Conservation (phyloP, 495 filamentous ascomycete genomes). For the Xylaria nigripes region DNA sequence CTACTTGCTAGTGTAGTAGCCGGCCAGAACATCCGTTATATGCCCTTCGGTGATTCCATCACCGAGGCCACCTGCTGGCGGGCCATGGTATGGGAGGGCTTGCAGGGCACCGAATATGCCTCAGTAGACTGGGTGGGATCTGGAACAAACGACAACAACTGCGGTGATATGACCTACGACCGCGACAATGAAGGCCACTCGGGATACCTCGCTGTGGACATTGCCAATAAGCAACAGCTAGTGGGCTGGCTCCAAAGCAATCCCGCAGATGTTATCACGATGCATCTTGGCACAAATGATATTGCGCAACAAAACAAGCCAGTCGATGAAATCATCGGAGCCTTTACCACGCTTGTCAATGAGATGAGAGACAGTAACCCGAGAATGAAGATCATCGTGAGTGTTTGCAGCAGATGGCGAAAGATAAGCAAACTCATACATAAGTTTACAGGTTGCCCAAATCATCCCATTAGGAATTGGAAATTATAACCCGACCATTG, state of each 20-base stretch:
- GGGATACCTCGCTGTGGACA: slow-evolving; percentile 43
- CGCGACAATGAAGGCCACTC: slow-evolving; percentile 47
- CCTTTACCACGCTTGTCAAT: slow-evolving; percentile 38
- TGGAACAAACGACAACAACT: slow-evolving; percentile 32
- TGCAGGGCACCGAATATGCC: slow-evolving; percentile 35
- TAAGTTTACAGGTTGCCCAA: slow-evolving; percentile 39
- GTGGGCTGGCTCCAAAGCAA: slow-evolving; percentile 42
- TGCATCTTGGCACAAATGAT: slow-evolving; percentile 48
- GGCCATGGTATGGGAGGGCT: slow-evolving; percentile 35
- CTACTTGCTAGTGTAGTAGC: slow-evolving; percentile 16
- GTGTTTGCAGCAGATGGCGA: slow-evolving; percentile 8
- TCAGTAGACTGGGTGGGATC: slow-evolving; percentile 43
- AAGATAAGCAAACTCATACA: not conserved
- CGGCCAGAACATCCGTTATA: slow-evolving; percentile 31
- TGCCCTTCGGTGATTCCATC: slow-evolving; percentile 47
- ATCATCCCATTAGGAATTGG: slow-evolving; percentile 42
- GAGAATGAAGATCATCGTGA: slow-evolving; percentile 44
- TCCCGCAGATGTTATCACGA: slow-evolving; percentile 43
- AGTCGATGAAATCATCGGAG: slow-evolving; percentile 34
- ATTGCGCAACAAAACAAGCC: slow-evolving; percentile 39
- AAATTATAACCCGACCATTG: slow-evolving; percentile 31
- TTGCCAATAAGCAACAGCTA: slow-evolving; percentile 40
- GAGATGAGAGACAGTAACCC: slow-evolving; percentile 41
- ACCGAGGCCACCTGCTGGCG: slow-evolving; percentile 46
- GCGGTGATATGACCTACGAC: slow-evolving; percentile 34